phyloP scores from a whole-genome alignment of 768 basidiomycete genomes.

The Filobasidium floriforme region DNA sequence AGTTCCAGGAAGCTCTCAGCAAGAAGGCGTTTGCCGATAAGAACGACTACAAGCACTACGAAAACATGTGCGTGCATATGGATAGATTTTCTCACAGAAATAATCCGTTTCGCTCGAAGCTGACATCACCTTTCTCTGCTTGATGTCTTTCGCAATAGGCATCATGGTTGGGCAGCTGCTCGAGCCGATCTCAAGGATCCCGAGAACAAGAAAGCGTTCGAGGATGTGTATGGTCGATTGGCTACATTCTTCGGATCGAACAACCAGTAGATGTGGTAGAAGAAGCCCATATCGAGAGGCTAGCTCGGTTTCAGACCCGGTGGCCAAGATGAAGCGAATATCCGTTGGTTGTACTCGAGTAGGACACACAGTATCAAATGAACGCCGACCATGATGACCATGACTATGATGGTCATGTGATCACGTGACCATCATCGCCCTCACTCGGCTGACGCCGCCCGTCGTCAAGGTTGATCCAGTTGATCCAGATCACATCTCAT shows the following conservation, averaged over 20 bases:
- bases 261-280: neutral
- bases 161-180: constrained; percentile 60
- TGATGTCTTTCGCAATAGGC: constrained; percentile 37
- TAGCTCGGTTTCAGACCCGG: too few species aligned
- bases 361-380: too few species aligned
- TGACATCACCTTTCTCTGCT: too few species aligned
- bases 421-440: too few species aligned
- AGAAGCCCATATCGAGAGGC: too few species aligned
- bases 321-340: too few species aligned
- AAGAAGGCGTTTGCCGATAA: constrained; percentile 53
- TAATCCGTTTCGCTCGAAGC: neutral
- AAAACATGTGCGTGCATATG: constrained; percentile 46
- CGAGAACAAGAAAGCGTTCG: constrained; percentile 57
- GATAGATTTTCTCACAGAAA: constrained; percentile 19
- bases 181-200: constrained; percentile 54
- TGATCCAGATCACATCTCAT: too few species aligned
- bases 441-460: too few species aligned
- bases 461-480: too few species aligned
- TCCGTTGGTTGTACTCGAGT: too few species aligned
- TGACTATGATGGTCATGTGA: too few species aligned
- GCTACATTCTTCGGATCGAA: constrained; percentile 48
- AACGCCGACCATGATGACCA: too few species aligned
- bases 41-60: constrained; percentile 53
- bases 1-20: constrained; percentile 51
- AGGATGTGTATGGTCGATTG: constrained; percentile 55